Evolutionary conservation across 75 land plant species (phyloP), one percentile per base, ranked within the genome.

Genomic region (Isoetes taiwanensis): DNA sequence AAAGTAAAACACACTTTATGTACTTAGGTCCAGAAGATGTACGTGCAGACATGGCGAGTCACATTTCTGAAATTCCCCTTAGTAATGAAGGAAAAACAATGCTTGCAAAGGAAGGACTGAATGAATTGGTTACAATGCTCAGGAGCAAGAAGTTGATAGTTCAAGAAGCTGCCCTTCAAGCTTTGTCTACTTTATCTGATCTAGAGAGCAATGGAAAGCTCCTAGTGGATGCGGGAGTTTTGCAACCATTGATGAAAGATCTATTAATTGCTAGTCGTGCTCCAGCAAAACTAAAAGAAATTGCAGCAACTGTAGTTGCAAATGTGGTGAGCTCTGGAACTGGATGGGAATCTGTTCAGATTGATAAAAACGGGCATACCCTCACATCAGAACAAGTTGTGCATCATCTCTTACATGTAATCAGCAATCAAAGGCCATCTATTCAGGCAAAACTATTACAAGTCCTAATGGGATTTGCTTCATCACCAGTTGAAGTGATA

Each of bases 21-120:
- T n/a, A n/a, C n/a, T n/a, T 80, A 83, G 83, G 87, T 38, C 39
- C 61, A 28, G 81, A 75, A 28, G 76, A 72, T 16, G 64, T 62
- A 28, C 75, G 68, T 34, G 59, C 68, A 57, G 78, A 78, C 29
- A 78, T 85, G 84, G 77, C 65, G 56, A 69, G 57, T 28, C 73
- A 73, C 41, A 70, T 85, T 8, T 72, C 77, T 10, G 72, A 75
- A 25, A 65, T 81, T 2, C 66, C 63, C 23, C 54, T 76, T 6
- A 61, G 72, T 19, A 43, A 56, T 38, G 85, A 81, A 30, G 64
- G 54, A 37, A 71, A 76, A 41, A 38, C 23, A 10, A 34, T 54
- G 30, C 67, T 78, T 11, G 79, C 90, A 12, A 62, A 64, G 57
- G 57, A 46, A 52, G 76, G 67, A 37, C 54, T 73, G 6, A 35